Evolutionary conservation across 2,329 filamentous ascomycete genomes (phyloP), one percentile per base, ranked within the genome.

Genomic region (Cytospora chrysosperma): DNA sequence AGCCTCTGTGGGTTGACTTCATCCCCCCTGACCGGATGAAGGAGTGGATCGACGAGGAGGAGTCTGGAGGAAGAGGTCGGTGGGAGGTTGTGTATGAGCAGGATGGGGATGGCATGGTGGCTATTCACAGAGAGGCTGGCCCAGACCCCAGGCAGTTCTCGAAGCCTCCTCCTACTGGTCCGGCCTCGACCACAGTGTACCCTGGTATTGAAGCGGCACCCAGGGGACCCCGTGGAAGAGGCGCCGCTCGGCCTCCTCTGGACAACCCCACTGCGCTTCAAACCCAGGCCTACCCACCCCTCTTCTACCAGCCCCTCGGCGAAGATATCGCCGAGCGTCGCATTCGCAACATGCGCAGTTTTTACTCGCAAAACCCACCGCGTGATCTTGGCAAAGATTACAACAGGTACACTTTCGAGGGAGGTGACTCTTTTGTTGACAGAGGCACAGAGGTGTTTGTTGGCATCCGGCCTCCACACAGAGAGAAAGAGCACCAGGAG

Each of bases 1-100:
- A 95, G 74, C 83, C 88, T 0, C 82, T 98, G 1, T 96, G 89
- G 85, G 91, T 92, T 4, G 95, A 99, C 74, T 98, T 95, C 73
- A 83, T 98, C 24, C 94, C 94, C 0, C 84, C 89, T 21, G 87
- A 92, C 28, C 85, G 87, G 67, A 82, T 96, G 4, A 74, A 79
- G 17, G 83, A 84, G 27, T 98, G 93, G 92, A 88, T 96, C 64
- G 82, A 85, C 9, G 82, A 77, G 49, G 92, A 96, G 74, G 78
- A 87, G 69, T 74, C 79, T 3, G 74, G 72, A 17, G 70, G 77
- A 57, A 74, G 82, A 54, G 74, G 78, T 59, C 79, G 88, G 27
- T 96, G 89, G 87, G 91, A 94, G 75, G 85, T 96, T 8, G 75
- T 82, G 8, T 96, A 96, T 71, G 81, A 86, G 27, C 75, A 80